Conservation (phyloP, 2,329 filamentous ascomycete species). For the Calonectria multiphialidica region DNA sequence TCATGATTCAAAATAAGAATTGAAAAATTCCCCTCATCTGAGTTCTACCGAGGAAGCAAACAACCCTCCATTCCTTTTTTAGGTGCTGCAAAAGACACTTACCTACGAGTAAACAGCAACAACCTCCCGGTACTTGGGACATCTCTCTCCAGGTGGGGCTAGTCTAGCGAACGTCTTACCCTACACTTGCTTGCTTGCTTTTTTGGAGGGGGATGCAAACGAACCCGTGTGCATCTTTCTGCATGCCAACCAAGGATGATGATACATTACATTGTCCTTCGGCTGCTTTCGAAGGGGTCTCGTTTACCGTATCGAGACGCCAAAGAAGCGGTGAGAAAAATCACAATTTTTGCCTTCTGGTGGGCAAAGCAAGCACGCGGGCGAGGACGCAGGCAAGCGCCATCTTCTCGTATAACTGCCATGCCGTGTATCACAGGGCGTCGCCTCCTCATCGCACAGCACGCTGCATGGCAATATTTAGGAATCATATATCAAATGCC, state of each 20-base stretch:
- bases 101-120: no score
- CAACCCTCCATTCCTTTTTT: background rate
- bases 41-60: background rate
- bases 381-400: background rate
- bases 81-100: background rate
- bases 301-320: background rate
- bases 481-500: background rate
- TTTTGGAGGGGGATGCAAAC: background rate
- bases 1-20: no score
- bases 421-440: background rate
- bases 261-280: background rate
- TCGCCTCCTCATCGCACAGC: background rate
- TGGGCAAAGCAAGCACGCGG: background rate
- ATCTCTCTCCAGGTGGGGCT: background rate
- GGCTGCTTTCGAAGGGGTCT: background rate
- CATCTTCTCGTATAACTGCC: conserved; percentile 4
- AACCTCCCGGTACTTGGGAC: background rate
- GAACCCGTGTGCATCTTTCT: no score
- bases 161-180: background rate
- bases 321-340: background rate
- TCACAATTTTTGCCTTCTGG: background rate
- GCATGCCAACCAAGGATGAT: background rate
- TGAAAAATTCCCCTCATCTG: background rate
- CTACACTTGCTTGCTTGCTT: background rate
- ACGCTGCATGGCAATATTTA: background rate